Percentiles rank a stretch among this genome's conserved stretches.
Evolutionary conservation across 305 asterid species (phyloP).

Genomic region (Ilex paraguariensis): DNA sequence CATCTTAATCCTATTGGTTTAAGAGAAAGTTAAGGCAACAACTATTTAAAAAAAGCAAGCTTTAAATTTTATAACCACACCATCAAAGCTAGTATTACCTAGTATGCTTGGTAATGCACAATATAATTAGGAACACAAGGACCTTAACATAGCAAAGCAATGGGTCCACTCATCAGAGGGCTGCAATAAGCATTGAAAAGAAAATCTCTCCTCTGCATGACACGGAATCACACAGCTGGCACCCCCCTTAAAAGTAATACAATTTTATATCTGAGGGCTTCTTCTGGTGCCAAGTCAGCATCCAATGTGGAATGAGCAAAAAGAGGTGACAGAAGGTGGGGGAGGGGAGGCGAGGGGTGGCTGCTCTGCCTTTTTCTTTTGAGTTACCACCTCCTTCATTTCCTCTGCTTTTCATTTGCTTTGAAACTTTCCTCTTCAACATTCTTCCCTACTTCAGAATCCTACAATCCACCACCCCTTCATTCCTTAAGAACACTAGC

Average conservation of each 20-base stretch:
- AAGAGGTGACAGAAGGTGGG: conserved; percentile 46
- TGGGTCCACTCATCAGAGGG: conserved; percentile 47
- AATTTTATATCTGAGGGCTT: conserved; percentile 13
- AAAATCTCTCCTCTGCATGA: conserved; percentile 21
- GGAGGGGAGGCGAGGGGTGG: conserved; percentile 29
- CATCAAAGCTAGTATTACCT: conserved; percentile 15
- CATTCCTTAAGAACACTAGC: conserved; percentile 33
- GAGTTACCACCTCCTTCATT: conserved; percentile 61
- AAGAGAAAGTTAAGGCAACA: conserved; percentile 55
- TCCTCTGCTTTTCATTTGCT: conserved; percentile 59
- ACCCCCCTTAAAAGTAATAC: conserved; percentile 17
- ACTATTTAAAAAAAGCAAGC: conserved; percentile 22
- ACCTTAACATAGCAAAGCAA: conserved; percentile 31
- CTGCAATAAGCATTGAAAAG: conserved; percentile 31
- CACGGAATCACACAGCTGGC: conserved; percentile 18
- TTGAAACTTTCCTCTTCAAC: conserved; percentile 48
- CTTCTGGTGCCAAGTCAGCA: conserved; percentile 58
- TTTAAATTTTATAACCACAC: conserved; percentile 12
- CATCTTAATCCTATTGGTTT: conserved; percentile 31
- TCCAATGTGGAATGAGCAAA: conserved; percentile 50
- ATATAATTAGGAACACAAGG: conserved; percentile 52
- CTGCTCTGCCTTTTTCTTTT: conserved; percentile 60
- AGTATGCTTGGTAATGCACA: conserved; percentile 47
- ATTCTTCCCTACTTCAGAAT: conserved; percentile 35
- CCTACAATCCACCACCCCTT: conserved; percentile 34